Evolutionary conservation across 441 rosid genomes (phyloP).

Genomic region (Eruca vesicaria): DNA sequence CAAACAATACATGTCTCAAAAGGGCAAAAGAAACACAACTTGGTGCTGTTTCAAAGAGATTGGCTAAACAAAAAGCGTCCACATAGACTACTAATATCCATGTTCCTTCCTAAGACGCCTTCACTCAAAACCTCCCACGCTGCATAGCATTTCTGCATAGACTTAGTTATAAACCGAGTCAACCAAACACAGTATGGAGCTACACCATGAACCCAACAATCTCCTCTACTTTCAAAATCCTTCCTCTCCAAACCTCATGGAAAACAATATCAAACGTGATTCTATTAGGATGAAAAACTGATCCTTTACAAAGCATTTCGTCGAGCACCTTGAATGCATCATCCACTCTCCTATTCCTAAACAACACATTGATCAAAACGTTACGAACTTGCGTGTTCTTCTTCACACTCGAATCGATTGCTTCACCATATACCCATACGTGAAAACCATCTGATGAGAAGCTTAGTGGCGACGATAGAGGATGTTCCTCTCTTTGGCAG

Average conservation of each 20-base stretch:
- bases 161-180: constrained; percentile 44
- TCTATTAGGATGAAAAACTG: constrained; percentile 45
- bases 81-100: no score
- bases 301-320: constrained; percentile 62
- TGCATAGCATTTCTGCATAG: constrained; percentile 43
- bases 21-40: no score
- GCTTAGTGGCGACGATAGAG: constrained; percentile 43
- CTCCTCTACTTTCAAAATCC: constrained; percentile 36
- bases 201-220: constrained; percentile 37
- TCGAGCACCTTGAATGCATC: constrained; percentile 76
- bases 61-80: no score
- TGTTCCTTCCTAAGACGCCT: no score
- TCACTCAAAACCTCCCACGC: constrained; percentile 55
- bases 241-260: constrained; percentile 34
- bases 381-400: constrained; percentile 49
- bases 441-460: constrained; percentile 53
- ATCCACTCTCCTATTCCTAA: constrained; percentile 39
- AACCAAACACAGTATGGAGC: constrained; percentile 51
- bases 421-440: constrained; percentile 46
- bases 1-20: no score
- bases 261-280: constrained; percentile 49
- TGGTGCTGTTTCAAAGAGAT: no score
- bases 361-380: constrained; percentile 34
- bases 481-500: constrained; percentile 48
- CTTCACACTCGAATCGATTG: constrained; percentile 38